These are phyloP conservation scores for Peribolospora kevripleyi DNA, from an alignment of 768 basidiomycete genomes.

Conservation along the genomic window DNA sequence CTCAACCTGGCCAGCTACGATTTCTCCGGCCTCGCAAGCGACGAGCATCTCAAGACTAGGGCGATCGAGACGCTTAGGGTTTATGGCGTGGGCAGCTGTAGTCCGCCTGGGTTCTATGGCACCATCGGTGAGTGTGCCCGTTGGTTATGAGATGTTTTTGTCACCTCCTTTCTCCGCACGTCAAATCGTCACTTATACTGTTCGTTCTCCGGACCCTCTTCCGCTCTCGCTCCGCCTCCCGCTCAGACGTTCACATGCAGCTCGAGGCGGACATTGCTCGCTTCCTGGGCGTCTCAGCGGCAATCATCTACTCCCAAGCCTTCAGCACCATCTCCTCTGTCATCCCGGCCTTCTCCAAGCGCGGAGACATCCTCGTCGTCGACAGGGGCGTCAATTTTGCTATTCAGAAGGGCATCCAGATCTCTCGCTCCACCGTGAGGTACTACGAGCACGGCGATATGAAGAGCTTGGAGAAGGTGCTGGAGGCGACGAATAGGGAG, in stretches of 20 bases:
- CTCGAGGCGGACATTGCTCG: constrained; percentile 71
- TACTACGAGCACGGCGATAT: constrained; percentile 96
- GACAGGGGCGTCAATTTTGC: constrained; percentile 90
- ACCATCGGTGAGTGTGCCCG: constrained; percentile 44
- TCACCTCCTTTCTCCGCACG: not conserved
- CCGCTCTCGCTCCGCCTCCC: not conserved
- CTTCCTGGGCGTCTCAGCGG: constrained; percentile 65
- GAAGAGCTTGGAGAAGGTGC: constrained; percentile 65
- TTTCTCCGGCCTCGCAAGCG: constrained; percentile 69
- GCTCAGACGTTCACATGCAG: constrained; percentile 64
- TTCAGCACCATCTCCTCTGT: constrained; percentile 80
- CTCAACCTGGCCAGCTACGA: constrained; percentile 75
- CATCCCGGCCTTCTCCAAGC: constrained; percentile 91
- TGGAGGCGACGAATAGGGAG: constrained; percentile 66
- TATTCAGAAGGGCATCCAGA: constrained; percentile 85
- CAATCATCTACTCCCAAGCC: constrained; percentile 82
- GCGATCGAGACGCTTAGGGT: constrained; percentile 62
- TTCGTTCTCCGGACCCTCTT: not conserved
- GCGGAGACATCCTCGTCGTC: constrained; percentile 92
- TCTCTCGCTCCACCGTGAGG: constrained; percentile 66
- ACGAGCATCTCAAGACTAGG: constrained; percentile 60
- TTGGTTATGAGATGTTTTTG: not conserved
- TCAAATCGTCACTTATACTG: not conserved
- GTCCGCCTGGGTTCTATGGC: constrained; percentile 91
- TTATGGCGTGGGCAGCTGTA: constrained; percentile 85